Evolutionary conservation across 2,329 filamentous ascomycete species (phyloP).

Genomic region (Aureobasidium sp.): DNA sequence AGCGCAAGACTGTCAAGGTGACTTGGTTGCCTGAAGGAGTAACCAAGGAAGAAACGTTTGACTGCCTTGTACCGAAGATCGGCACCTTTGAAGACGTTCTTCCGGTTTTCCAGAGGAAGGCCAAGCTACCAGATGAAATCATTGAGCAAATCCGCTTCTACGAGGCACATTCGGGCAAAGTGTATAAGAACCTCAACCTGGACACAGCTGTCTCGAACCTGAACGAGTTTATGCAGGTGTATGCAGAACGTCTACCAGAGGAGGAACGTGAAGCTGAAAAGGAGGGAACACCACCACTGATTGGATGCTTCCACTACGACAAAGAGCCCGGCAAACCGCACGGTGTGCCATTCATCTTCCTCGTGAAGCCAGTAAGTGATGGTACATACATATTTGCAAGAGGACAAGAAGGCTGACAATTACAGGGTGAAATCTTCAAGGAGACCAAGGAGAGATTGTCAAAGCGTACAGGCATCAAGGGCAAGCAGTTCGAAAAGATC

Average conservation of each 20-base stretch:
- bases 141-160: slow-evolving; percentile 70
- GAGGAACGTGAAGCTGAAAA: slow-evolving; percentile 47
- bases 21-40: slow-evolving; percentile 85
- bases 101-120: slow-evolving; percentile 69
- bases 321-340: slow-evolving; percentile 78
- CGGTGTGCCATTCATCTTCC: slow-evolving; percentile 84
- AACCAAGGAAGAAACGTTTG: slow-evolving; percentile 77
- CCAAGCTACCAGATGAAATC: slow-evolving; percentile 68
- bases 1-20: slow-evolving; percentile 79
- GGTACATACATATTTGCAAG: not conserved
- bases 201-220: slow-evolving; percentile 72
- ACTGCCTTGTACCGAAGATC: slow-evolving; percentile 82
- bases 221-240: slow-evolving; percentile 76
- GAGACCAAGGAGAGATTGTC: slow-evolving; percentile 94
- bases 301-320: slow-evolving; percentile 88
- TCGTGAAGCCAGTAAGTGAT: slow-evolving; percentile 66
- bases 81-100: slow-evolving; percentile 75
- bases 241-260: slow-evolving; percentile 73
- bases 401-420: not conserved
- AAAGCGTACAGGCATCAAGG: slow-evolving; percentile 87
- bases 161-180: slow-evolving; percentile 74
- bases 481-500: slow-evolving; percentile 97
- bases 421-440: slow-evolving; percentile 72
- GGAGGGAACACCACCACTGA: slow-evolving; percentile 61
- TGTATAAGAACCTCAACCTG: slow-evolving; percentile 67